Base-by-base conservation (phyloP, 2,329 filamentous ascomycete species). In the Monosporascus cannonballus region DNA sequence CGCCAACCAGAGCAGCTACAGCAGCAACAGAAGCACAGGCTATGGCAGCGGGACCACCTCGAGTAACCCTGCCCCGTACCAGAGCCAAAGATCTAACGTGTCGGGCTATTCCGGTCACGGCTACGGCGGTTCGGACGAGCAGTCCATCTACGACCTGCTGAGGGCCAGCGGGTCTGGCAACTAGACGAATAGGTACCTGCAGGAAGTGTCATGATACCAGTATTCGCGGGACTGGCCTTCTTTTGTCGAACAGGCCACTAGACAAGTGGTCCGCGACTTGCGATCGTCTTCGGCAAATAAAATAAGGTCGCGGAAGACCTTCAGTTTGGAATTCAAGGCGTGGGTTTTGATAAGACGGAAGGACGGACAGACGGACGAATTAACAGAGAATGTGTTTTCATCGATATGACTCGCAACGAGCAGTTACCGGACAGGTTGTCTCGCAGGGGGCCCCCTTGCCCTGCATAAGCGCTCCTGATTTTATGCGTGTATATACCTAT, bases 91-190 rank as follows among this genome's bases (percentile, higher is more conserved):
- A 45, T 20, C 64, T 17, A 61, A 56, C 15, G 51, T 56, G 27
- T 50, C 59, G 2, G 54, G 45, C 6, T 64, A 64, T 48, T 48
- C 59, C 8, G 57, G 51, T 11, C 58, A 64, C 17, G 49, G 42
- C 20, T 65, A 64, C 41, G 47, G 51, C 17, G 56, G 59, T 9
- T 51, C 58, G 4, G 63, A 66, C 11, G 65, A 67, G 6, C 63
- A 63, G 49, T 47, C 57, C 17, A 51, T 67, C 8, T 67, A 64
- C 51, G 64, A 66, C 27, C 50, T 67, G 7, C 50, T 66, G 5
- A 55, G 64, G 49, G 52, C 55, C 18, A 51, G 56, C 36, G 53
- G 58, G 25, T 56, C 59, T 18, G 54, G 60, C 27, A 57, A 64
- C 46, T 62, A 59, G 48, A 20, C 11, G 30, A 14, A 34, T 34